These are phyloP conservation scores for Populus ilicifolia DNA, from an alignment of 345 rosid species.

Conservation along the genomic window DNA sequence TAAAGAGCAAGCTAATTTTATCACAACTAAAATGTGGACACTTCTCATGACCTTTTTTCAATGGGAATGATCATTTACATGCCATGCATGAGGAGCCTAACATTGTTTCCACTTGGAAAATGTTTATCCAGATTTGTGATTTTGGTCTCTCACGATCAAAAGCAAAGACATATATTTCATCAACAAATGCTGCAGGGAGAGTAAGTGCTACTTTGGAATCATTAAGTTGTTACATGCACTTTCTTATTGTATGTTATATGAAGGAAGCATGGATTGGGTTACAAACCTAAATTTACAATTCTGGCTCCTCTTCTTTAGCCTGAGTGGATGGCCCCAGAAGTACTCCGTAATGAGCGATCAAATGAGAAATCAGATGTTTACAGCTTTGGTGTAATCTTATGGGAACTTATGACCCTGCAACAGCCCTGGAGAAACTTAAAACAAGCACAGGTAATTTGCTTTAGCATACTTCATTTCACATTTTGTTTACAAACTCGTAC, in stretches of 20 bases:
- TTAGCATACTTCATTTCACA: not conserved
- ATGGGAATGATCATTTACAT: not conserved
- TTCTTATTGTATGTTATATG: not conserved
- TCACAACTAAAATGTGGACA: not conserved
- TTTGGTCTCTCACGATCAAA: constrained; percentile 31
- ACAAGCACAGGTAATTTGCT: constrained; percentile 25
- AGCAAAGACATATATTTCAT: constrained; percentile 21
- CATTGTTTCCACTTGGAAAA: not conserved
- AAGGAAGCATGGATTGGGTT: not conserved
- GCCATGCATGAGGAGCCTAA: not conserved
- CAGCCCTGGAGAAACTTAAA: constrained; percentile 24
- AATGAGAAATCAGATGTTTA: constrained; percentile 31
- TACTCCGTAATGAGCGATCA: constrained; percentile 20
- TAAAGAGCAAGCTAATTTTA: not conserved
- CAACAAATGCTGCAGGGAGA: constrained; percentile 25
- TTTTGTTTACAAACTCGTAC: not conserved
- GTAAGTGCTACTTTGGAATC: constrained; percentile 14
- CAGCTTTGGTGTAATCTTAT: constrained; percentile 31
- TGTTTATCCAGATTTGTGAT: constrained; percentile 24
- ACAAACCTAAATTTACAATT: not conserved
- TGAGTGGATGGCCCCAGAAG: constrained; percentile 37
- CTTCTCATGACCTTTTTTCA: not conserved
- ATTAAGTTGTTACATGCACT: not conserved
- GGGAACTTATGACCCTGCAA: constrained; percentile 28
- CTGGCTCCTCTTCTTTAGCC: constrained; percentile 15